Evolutionary conservation across 2,329 filamentous ascomycete genomes (phyloP).

Genomic region (Blumeriella jaapii): DNA sequence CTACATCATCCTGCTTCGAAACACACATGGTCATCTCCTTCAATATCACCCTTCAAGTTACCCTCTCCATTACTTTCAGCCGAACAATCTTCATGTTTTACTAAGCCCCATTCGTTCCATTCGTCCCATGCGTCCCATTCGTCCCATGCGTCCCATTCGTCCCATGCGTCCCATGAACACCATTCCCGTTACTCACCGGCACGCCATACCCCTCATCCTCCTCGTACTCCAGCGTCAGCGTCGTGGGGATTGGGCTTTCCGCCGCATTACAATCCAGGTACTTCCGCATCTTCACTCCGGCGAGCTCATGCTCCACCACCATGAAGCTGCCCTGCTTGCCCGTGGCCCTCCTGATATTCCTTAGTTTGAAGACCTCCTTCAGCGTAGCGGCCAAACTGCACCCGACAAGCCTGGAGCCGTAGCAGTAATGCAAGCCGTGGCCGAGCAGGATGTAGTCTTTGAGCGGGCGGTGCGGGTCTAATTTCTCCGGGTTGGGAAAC

Average conservation of each 20-base stretch:
- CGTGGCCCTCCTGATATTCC: slow-evolving; percentile 30
- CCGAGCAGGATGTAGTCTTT: slow-evolving; percentile 31
- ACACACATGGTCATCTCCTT: too few relatives aligned
- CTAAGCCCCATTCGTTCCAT: too few relatives aligned
- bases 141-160: too few relatives aligned
- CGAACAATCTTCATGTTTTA: too few relatives aligned
- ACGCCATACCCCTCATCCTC: slow-evolving; percentile 11
- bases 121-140: too few relatives aligned
- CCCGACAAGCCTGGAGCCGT: slow-evolving; percentile 31
- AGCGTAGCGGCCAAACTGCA: slow-evolving; percentile 31
- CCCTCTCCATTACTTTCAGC: too few relatives aligned
- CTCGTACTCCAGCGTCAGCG: slow-evolving; percentile 33
- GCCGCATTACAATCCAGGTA: slow-evolving; percentile 37
- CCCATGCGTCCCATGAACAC: too few relatives aligned
- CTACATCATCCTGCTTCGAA: too few relatives aligned
- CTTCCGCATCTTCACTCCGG: slow-evolving; percentile 35
- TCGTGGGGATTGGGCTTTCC: slow-evolving; percentile 35
- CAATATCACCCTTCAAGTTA: too few relatives aligned
- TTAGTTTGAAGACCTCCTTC: slow-evolving; percentile 34
- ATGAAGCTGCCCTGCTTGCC: slow-evolving; percentile 31
- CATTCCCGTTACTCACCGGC: not conserved
- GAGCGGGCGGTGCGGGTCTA: slow-evolving; percentile 33
- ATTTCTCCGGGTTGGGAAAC: slow-evolving; percentile 31
- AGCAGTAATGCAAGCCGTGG: slow-evolving; percentile 31
- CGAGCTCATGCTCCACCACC: slow-evolving; percentile 34